phyloP scores from a whole-genome alignment of 1,139 yeast genomes.

The Tardiomyces blankii region DNA sequence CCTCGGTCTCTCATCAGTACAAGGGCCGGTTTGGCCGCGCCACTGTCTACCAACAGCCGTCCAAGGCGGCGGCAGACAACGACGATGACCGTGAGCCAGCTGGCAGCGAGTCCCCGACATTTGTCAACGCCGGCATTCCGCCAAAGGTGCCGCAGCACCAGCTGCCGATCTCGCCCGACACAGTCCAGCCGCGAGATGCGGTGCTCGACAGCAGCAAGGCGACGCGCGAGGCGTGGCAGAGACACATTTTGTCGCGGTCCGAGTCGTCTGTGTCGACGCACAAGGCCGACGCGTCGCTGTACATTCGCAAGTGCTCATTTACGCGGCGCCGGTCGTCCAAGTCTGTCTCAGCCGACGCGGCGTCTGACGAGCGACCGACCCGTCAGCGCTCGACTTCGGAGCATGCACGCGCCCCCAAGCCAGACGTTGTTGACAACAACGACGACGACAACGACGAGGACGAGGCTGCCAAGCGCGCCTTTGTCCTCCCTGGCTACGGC shows the following conservation, averaged over 20 bases:
- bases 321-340: neutral
- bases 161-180: neutral
- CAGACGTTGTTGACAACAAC: no score
- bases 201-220: neutral
- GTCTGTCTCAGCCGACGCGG: neutral
- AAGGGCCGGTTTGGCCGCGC: slow-evolving; percentile 6
- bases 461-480: neutral
- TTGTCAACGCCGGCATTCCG: slow-evolving; percentile 18
- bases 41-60: slow-evolving; percentile 4
- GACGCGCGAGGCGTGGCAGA: neutral
- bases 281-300: neutral
- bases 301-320: neutral
- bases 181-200: neutral
- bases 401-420: neutral
- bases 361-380: neutral
- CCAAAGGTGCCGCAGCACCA: slow-evolving; percentile 19
- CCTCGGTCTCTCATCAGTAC: neutral
- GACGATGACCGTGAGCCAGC: slow-evolving; percentile 3
- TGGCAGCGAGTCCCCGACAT: slow-evolving; percentile 1
- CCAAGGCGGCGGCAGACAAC: slow-evolving; percentile 3
- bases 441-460: neutral
- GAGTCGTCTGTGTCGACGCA: neutral
- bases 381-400: neutral
- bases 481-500: neutral
- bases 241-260: neutral